Conservation (phyloP, 768 basidiomycete genomes). For the Lactifluus hygrophoroides region DNA sequence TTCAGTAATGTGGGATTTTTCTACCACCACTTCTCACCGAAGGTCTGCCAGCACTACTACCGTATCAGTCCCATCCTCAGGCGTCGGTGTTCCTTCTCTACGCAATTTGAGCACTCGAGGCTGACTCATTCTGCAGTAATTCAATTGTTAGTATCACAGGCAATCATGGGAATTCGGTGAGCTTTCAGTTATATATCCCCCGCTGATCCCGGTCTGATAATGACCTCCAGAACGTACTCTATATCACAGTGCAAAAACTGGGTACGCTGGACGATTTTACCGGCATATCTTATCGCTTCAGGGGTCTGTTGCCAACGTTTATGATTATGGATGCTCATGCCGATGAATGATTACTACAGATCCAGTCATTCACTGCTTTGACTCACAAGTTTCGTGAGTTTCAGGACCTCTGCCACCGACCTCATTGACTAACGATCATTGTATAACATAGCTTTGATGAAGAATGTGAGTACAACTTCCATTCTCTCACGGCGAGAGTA, state of each 20-base stretch:
- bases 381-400: constrained; percentile 40
- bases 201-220: background rate
- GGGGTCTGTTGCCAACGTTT: constrained; percentile 31
- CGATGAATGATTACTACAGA: constrained; percentile 22
- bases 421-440: constrained; percentile 7
- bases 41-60: constrained; percentile 41
- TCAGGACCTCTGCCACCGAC: background rate
- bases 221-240: constrained; percentile 42
- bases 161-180: constrained; percentile 54
- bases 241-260: constrained; percentile 39
- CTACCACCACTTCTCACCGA: constrained; percentile 37
- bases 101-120: background rate
- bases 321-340: constrained; percentile 17
- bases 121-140: constrained; percentile 35
- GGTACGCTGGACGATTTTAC: constrained; percentile 33
- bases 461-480: background rate
- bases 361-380: constrained; percentile 51
- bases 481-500: background rate
- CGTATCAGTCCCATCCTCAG: constrained; percentile 51
- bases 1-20: constrained; percentile 41
- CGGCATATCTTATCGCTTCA: constrained; percentile 34
- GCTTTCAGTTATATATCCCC: background rate
- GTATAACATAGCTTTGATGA: constrained; percentile 1
- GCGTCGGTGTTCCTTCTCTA: constrained; percentile 32
- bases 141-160: constrained; percentile 57